Base-by-base conservation (phyloP, 148 eudicot species). In the Euryodendron excelsum region DNA sequence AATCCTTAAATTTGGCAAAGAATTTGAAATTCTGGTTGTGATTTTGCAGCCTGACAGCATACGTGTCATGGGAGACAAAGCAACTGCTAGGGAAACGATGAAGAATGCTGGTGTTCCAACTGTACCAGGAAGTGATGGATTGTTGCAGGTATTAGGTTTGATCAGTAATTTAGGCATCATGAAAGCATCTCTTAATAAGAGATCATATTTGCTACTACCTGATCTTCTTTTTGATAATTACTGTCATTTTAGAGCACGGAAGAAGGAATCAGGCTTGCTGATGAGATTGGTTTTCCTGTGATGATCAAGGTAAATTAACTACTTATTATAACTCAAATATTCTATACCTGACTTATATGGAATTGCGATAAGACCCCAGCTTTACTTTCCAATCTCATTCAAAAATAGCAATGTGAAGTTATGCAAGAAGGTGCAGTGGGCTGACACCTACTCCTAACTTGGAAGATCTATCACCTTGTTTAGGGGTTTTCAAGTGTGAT, bases 71-170 rank as follows among this genome's bases (percentile, higher is more conserved):
- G 99, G 98, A 69, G 99, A 96, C 84, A 96, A 96, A 83, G 78
- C 99, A 71, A 93, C 98, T 75, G 99, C 99, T 65, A 89, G 98
- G 81, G 99, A 96, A 0, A 96, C 99, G 58, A 96, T 96, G 99
- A 96, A 96, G 86, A 93, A 93, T 69, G 99, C 99, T 86, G 97
- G 97, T 73, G 99, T 96, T 82, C 99, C 99, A 74, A 96, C 99
- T 82, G 97, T 96, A 73, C 99, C 99, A 33, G 99, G 99, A 80
- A 93, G 97, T 82, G 98, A 93, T 70, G 99, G 99, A 72, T 87
- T 96, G 75, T 82, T 96, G 75, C 88, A 88, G 97, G 99, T 96
- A 79, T 23, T 52, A 37, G 31, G n/a, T 71, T 80, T 28, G 20
- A 66, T 79, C 80, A 48, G 62, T 66, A n/a, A 41, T 52, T 73